phyloP scores from a whole-genome alignment of 306 rosid genomes.

The Trifolium fragiferum region DNA sequence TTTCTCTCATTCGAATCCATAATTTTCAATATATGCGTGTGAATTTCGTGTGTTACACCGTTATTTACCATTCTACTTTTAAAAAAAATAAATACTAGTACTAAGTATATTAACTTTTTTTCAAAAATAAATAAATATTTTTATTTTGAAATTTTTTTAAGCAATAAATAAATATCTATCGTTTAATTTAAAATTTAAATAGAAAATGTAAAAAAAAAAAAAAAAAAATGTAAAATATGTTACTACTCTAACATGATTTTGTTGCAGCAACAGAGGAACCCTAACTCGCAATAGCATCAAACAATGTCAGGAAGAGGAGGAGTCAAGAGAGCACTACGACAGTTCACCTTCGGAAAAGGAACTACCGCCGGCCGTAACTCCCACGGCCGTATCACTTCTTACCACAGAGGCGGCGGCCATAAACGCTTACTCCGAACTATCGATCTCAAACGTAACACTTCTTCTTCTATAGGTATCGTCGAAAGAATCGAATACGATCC shows the following conservation, averaged over 20 bases:
- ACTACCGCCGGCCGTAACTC: slow-evolving; percentile 52
- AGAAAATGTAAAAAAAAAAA: neutral
- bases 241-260: neutral
- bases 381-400: slow-evolving; percentile 44
- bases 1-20: no score
- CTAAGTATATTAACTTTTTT: no score
- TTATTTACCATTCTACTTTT: no score
- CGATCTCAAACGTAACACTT: slow-evolving; percentile 51
- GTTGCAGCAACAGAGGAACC: neutral
- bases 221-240: neutral
- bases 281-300: neutral
- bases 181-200: neutral
- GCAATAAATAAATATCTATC: no score
- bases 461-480: slow-evolving; percentile 51
- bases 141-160: no score
- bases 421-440: slow-evolving; percentile 55
- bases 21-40: no score
- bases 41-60: no score
- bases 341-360: slow-evolving; percentile 43
- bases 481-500: slow-evolving; percentile 63
- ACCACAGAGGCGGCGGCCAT: slow-evolving; percentile 50
- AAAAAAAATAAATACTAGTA: no score
- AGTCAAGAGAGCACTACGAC: slow-evolving; percentile 45
- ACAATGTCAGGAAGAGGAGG: slow-evolving; percentile 36
- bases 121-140: no score